These are phyloP conservation scores for Xylaria sp. DNA, from an alignment of 2,329 filamentous ascomycete genomes.

Conservation along the genomic window DNA sequence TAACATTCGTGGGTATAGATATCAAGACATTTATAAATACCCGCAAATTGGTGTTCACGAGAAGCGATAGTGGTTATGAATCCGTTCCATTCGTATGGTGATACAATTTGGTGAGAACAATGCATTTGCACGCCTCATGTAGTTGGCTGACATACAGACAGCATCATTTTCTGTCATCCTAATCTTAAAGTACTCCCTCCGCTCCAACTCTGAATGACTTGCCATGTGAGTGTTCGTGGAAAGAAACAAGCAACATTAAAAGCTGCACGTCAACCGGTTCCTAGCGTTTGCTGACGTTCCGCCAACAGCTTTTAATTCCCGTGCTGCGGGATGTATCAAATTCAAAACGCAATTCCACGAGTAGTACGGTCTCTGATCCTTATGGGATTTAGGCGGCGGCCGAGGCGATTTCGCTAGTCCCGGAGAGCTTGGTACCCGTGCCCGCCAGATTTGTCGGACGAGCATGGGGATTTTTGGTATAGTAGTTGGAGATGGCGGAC, in stretches of 20 bases:
- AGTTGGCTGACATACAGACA: not conserved
- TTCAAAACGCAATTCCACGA: constrained; percentile 10
- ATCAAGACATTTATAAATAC: not conserved
- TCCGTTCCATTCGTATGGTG: constrained; percentile 18
- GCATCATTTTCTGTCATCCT: constrained; percentile 12
- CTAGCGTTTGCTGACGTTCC: not conserved
- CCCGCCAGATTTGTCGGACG: constrained; percentile 80
- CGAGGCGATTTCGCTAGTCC: constrained; percentile 57
- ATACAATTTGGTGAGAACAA: constrained; percentile 23
- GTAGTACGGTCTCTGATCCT: not conserved
- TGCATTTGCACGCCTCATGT: constrained; percentile 3
- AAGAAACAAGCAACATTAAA: not conserved
- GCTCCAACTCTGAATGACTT: constrained; percentile 22
- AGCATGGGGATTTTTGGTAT: constrained; percentile 86
- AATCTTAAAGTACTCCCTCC: constrained; percentile 17
- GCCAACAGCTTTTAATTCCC: constrained; percentile 15
- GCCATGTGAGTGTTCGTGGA: not conserved
- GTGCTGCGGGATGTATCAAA: constrained; percentile 8
- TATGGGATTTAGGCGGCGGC: constrained; percentile 36
- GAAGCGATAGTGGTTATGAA: not conserved
- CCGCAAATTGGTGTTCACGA: not conserved
- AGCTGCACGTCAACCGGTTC: not conserved
- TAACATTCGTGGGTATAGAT: not conserved
- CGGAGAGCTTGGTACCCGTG: constrained; percentile 74
- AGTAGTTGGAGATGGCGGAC: constrained; percentile 89